Base-by-base conservation (phyloP, 2,329 filamentous ascomycete species). In the Bipolaris bicolor region DNA sequence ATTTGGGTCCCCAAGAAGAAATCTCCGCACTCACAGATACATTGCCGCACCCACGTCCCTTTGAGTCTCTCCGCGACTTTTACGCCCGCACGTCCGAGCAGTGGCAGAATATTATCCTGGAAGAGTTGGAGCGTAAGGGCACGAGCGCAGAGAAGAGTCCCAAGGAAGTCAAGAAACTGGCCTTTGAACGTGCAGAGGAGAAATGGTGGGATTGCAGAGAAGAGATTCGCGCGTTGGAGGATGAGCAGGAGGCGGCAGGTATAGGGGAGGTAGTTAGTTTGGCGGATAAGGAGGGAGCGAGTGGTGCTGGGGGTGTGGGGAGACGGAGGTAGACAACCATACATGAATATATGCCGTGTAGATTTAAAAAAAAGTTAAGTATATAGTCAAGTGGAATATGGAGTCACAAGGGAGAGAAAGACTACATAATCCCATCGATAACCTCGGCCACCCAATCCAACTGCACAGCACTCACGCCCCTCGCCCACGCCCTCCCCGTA, bases 141-240 rank as follows among this genome's bases (percentile, higher is more conserved):
- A 63, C 60, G 48, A 84, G 87, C 63, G 84, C 85, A 3, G 89
- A 90, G 75, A 83, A 86, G 39, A 83, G 91, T 63, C 83, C 86
- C 0, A 99, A 99, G 81, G 95, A 98, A 80, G 88, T 98, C 69
- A 92, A 96, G 76, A 90, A 93, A 69, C 88, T 87, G 73, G 95
- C 92, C 1, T 99, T 97, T 75, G 89, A 92, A 72, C 84, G 92
- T 63, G 93, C 93, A 39, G 95, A 99, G 77, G 90, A 93, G 79
- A 97, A 96, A 76, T 99, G 95, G 95, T 99, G 95, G 95, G 95
- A 97, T 81, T 92, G 90, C 73, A 86, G 95, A 68, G 95, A 99
- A 80, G 94, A 98, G 79, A 90, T 99, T 64, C 90, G 88, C 52
- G 90, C 87, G 6, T 78, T 98, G 71, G 95, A 99, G 78, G 94